A percentile compares a stretch with the other conserved stretches of the same genome.
phyloP scores from a whole-genome alignment of 495 filamentous ascomycete genomes.

The Hypomontagnella monticulosa region DNA sequence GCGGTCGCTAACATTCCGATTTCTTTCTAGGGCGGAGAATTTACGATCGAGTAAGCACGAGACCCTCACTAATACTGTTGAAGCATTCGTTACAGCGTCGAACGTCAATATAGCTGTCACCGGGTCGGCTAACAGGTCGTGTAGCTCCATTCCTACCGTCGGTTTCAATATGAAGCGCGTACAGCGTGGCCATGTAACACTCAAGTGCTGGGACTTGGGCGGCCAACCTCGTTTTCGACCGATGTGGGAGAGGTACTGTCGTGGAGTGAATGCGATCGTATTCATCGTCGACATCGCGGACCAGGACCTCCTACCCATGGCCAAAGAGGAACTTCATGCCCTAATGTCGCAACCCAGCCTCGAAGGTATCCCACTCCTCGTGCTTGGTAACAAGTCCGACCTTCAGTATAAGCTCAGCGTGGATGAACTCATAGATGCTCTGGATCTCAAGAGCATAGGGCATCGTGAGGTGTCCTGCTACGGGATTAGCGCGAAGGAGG shows the following conservation, averaged over 20 bases:
- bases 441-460: constrained; percentile 89
- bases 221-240: constrained; percentile 96
- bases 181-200: constrained; percentile 96
- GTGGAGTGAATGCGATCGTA: constrained; percentile 96
- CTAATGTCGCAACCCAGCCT: constrained; percentile 86
- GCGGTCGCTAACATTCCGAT: constrained; percentile 35
- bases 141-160: constrained; percentile 96
- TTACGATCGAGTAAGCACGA: constrained; percentile 93
- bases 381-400: constrained; percentile 97
- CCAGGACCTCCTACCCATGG: constrained; percentile 78
- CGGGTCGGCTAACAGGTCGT: constrained; percentile 55
- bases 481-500: constrained; percentile 97
- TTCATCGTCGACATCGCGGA: constrained; percentile 97
- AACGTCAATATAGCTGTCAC: constrained; percentile 32
- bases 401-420: constrained; percentile 86
- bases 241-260: constrained; percentile 99
- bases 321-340: constrained; percentile 89
- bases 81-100: constrained; percentile 16
- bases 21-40: constrained; percentile 84
- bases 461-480: constrained; percentile 98
- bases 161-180: constrained; percentile 99
- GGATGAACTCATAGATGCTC: constrained; percentile 91
- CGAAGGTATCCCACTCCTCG: constrained; percentile 91
- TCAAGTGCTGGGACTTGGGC: constrained; percentile 99
- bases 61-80: constrained; percentile 16